These are phyloP conservation scores for Plasmodium gaboni DNA, from an alignment of 169 alveolate genomes.

Conservation along the genomic window DNA sequence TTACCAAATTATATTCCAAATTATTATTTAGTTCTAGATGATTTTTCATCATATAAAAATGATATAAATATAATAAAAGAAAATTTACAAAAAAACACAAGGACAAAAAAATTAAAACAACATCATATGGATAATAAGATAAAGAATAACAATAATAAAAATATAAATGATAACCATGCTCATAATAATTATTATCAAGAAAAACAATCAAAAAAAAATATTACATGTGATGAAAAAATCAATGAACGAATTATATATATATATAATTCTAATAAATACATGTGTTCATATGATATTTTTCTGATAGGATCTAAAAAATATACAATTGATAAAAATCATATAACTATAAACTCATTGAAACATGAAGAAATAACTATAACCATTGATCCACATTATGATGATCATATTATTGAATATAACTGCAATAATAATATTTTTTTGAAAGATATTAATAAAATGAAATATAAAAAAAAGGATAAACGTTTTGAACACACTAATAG, in stretches of 20 bases:
- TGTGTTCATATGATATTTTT: conserved; percentile 45
- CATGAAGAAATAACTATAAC: conserved; percentile 53
- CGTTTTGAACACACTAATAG: too few species aligned
- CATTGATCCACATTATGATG: conserved; percentile 46
- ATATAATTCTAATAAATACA: conserved; percentile 53
- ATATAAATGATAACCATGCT: neutral
- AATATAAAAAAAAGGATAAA: too few species aligned
- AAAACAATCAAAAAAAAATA: neutral
- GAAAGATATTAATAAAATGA: too few species aligned
- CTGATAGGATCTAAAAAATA: conserved; percentile 55
- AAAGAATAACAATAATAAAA: neutral
- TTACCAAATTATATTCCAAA: conserved; percentile 60
- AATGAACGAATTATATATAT: conserved; percentile 47
- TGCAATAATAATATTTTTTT: conserved; percentile 11
- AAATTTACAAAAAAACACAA: conserved; percentile 14
- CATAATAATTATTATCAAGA: neutral
- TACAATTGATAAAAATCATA: conserved; percentile 19
- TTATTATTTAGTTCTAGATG: conserved; percentile 58
- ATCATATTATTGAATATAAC: conserved; percentile 6
- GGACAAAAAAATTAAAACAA: neutral
- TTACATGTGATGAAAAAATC: neutral
- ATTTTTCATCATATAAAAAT: conserved; percentile 32
- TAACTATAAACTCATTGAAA: conserved; percentile 25
- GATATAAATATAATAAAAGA: conserved; percentile 20
- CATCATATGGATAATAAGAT: neutral